phyloP scores from a whole-genome alignment of 2,329 filamentous ascomycete genomes.

The Coniochaeta sp. region DNA sequence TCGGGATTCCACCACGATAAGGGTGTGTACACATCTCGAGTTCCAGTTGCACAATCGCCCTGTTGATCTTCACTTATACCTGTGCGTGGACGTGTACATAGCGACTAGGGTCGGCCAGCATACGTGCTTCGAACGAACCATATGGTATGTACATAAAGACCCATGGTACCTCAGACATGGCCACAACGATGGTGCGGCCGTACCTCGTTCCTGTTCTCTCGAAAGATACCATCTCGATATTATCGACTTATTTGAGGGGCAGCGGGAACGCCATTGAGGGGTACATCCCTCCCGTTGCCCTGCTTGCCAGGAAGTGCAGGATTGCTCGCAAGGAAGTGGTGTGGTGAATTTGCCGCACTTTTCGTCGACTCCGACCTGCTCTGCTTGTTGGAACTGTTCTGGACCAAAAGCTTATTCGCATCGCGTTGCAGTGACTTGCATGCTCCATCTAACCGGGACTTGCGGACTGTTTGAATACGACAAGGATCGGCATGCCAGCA shows the following conservation, averaged over 20 bases:
- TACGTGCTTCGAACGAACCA: too few species aligned
- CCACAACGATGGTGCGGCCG: background rate
- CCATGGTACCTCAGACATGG: too few species aligned
- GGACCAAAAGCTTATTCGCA: slow-evolving; percentile 2
- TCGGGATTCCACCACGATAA: too few species aligned
- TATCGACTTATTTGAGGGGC: background rate
- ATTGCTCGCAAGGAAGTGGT: background rate
- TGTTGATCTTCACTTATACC: too few species aligned
- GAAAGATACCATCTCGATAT: background rate
- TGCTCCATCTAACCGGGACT: background rate
- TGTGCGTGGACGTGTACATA: too few species aligned
- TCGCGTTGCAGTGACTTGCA: background rate
- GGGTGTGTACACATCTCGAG: too few species aligned
- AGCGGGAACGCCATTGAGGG: background rate
- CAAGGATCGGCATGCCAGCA: background rate
- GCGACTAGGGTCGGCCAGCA: too few species aligned
- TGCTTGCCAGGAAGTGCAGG: too few species aligned
- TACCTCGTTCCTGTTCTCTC: background rate
- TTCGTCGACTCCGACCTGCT: background rate
- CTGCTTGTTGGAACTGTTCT: background rate
- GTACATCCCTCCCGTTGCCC: too few species aligned
- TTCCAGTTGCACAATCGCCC: too few species aligned
- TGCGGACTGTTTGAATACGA: background rate
- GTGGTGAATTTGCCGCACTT: background rate
- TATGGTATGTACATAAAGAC: too few species aligned